Evolutionary conservation across 2,329 filamentous ascomycete genomes (phyloP).

Genomic region (Trichoderma semiorbis): DNA sequence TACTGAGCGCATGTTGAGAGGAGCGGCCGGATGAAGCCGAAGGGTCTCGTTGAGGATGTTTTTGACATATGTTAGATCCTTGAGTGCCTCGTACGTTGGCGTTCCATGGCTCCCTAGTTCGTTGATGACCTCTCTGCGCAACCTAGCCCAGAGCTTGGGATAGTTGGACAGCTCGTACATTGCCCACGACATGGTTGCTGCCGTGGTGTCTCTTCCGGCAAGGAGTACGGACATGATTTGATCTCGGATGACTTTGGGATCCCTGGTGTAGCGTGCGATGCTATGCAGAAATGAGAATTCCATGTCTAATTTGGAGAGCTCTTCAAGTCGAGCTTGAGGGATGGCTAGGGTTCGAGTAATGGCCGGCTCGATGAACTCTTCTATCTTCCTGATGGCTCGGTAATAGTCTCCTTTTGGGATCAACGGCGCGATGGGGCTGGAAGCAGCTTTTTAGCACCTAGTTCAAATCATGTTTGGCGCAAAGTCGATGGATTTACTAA

Average conservation of each 20-base stretch:
- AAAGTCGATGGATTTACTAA: slow-evolving; percentile 18
- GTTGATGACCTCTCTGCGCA: slow-evolving; percentile 68
- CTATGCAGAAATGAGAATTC: slow-evolving; percentile 76
- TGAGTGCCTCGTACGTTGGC: slow-evolving; percentile 77
- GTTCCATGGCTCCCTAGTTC: slow-evolving; percentile 59
- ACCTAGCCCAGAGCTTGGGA: slow-evolving; percentile 61
- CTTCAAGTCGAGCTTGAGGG: slow-evolving; percentile 61
- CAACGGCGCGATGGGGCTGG: slow-evolving; percentile 55
- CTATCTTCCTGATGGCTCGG: slow-evolving; percentile 59
- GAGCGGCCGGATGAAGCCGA: slow-evolving; percentile 72
- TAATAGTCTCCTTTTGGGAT: slow-evolving; percentile 60
- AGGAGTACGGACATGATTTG: slow-evolving; percentile 71
- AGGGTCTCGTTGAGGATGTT: slow-evolving; percentile 72
- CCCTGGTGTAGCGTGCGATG: slow-evolving; percentile 65
- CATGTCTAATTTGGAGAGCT: slow-evolving; percentile 63
- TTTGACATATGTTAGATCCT: slow-evolving; percentile 79
- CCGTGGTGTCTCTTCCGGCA: slow-evolving; percentile 84
- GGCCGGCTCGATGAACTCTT: slow-evolving; percentile 66
- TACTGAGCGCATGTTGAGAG: slow-evolving; percentile 66
- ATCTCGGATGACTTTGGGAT: slow-evolving; percentile 64
- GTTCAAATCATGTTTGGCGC: neutral
- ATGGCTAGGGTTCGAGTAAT: slow-evolving; percentile 65
- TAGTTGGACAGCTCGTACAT: slow-evolving; percentile 76
- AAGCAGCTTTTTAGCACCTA: neutral
- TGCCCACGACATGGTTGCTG: slow-evolving; percentile 73